These are phyloP conservation scores for Ambrosia trifida DNA, from an alignment of 129 eudicot genomes.

Conservation along the genomic window DNA sequence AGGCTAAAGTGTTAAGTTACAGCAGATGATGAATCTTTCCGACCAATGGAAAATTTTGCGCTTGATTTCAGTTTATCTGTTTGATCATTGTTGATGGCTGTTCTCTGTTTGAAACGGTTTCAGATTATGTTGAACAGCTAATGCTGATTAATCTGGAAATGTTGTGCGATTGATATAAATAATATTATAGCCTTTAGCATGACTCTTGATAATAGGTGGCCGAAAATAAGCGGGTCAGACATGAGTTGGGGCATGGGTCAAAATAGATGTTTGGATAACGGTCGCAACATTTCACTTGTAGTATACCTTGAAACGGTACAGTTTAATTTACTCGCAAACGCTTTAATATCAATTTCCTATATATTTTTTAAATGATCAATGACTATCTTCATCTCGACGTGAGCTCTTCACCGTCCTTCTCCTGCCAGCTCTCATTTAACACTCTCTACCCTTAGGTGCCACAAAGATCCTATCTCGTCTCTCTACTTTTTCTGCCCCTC, in stretches of 20 bases:
- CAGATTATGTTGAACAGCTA: neutral
- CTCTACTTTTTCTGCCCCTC: too few relatives aligned
- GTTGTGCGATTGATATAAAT: neutral
- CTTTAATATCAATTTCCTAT: too few relatives aligned
- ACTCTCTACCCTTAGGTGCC: too few relatives aligned
- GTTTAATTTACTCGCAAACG: too few relatives aligned
- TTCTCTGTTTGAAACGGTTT: constrained; percentile 5
- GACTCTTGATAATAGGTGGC: neutral
- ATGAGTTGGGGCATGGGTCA: neutral
- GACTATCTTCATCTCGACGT: too few relatives aligned
- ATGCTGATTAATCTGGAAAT: neutral
- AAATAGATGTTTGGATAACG: neutral
- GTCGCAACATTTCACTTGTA: too few relatives aligned
- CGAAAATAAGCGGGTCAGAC: neutral
- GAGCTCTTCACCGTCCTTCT: too few relatives aligned
- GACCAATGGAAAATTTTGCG: neutral
- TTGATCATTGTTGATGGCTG: constrained; percentile 1
- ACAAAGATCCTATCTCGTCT: too few relatives aligned
- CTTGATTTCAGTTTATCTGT: neutral
- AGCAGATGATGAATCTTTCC: constrained; percentile 16
- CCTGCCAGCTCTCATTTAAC: too few relatives aligned
- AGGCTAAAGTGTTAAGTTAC: constrained; percentile 19
- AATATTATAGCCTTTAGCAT: neutral
- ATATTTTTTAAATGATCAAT: too few relatives aligned
- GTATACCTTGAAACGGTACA: too few relatives aligned